phyloP scores from a whole-genome alignment of 768 basidiomycete species.

The Tricholoma furcatifolium region DNA sequence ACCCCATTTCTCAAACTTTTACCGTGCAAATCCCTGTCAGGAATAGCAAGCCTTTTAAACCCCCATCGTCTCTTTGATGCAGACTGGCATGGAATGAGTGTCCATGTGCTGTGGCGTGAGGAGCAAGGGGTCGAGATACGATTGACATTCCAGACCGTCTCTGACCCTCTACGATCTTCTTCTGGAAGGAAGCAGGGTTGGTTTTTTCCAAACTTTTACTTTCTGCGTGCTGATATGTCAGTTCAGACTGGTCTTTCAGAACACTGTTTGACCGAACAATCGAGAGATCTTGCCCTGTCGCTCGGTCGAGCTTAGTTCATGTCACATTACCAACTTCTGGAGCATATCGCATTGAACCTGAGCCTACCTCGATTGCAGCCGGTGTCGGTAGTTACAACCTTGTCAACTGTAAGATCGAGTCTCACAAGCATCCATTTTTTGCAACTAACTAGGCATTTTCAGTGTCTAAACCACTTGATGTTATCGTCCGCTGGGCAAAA shows the following conservation, averaged over 20 bases:
- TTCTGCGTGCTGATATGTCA: constrained; percentile 5
- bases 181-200: constrained; percentile 55
- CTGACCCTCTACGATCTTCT: constrained; percentile 68
- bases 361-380: constrained; percentile 37
- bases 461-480: constrained; percentile 50
- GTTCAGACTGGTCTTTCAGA: constrained; percentile 70
- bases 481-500: constrained; percentile 55
- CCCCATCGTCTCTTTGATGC: constrained; percentile 86
- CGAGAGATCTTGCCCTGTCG: constrained; percentile 67
- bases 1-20: constrained; percentile 95
- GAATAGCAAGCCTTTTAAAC: constrained; percentile 80
- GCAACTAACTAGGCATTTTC: constrained; percentile 14
- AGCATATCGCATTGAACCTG: constrained; percentile 50
- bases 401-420: constrained; percentile 37
- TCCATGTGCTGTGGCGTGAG: constrained; percentile 69
- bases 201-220: constrained; percentile 3
- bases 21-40: constrained; percentile 88
- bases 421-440: background rate
- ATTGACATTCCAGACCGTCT: constrained; percentile 73
- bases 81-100: constrained; percentile 86
- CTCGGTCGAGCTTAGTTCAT: constrained; percentile 52
- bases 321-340: constrained; percentile 45
- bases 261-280: constrained; percentile 69
- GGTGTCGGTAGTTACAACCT: constrained; percentile 49
- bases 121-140: constrained; percentile 60